Evolutionary conservation across 257 asterid genomes (phyloP).

Genomic region (Buddleja alternifolia): DNA sequence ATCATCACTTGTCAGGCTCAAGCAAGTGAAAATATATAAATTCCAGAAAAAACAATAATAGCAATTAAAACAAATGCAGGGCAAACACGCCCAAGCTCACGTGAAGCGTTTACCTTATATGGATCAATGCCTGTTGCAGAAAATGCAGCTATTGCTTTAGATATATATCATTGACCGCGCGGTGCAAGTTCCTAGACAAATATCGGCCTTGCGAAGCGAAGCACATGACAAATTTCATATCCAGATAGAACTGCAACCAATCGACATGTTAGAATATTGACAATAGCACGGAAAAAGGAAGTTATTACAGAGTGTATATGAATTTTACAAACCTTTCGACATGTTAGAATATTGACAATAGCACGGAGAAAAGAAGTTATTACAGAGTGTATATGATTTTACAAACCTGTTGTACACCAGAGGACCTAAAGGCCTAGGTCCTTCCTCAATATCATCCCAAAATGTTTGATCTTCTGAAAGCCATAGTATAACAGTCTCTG

Average conservation of each 20-base stretch:
- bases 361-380: slow-evolving; percentile 14
- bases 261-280: slow-evolving; percentile 27
- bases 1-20: slow-evolving; percentile 15
- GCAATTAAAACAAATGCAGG: slow-evolving; percentile 18
- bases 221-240: slow-evolving; percentile 92
- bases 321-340: slow-evolving; percentile 32
- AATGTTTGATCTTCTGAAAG: slow-evolving; percentile 94
- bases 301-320: slow-evolving; percentile 13
- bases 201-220: slow-evolving; percentile 97
- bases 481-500: slow-evolving; percentile 94
- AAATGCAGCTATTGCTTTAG: slow-evolving; percentile 79
- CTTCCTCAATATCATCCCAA: slow-evolving; percentile 97
- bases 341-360: slow-evolving; percentile 23
- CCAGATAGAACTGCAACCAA: slow-evolving; percentile 87
- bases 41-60: neutral
- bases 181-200: slow-evolving; percentile 89
- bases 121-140: slow-evolving; percentile 94
- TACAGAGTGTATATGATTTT: slow-evolving; percentile 21
- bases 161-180: slow-evolving; percentile 82
- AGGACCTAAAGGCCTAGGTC: slow-evolving; percentile 84
- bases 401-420: slow-evolving; percentile 96
- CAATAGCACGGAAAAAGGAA: slow-evolving; percentile 18
- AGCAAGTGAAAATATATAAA: slow-evolving; percentile 1
- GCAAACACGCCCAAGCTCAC: slow-evolving; percentile 6
- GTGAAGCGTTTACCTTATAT: slow-evolving; percentile 59